Evolutionary conservation across 805 yeast genomes (phyloP), one percentile per base, ranked within the genome.

Genomic region (Spathaspora passalidarum): DNA sequence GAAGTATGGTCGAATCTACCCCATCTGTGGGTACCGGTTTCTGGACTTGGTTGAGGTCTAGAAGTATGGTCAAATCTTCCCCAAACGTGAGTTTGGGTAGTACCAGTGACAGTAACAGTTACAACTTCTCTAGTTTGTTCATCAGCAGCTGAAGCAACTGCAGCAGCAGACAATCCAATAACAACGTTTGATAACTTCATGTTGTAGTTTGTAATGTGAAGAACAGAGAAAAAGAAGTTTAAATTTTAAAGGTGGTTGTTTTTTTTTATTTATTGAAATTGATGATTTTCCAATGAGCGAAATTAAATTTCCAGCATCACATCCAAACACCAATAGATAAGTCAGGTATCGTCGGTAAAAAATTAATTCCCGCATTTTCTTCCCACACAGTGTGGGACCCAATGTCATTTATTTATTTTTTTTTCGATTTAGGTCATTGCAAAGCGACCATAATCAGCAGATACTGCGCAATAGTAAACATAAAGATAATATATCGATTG

Each of bases 1-100:
- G 34, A 16, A 68, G 57, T 78, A 65, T 78, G 75, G 72, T 79
- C 71, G 60, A 79, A 79, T 57, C 72, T 72, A 53, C 87, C 87
- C 53, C 69, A 70, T 50, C 63, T 75, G 70, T 81, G 82, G 39
- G 84, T 80, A 45, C 61, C 55, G 48, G 56, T 60, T 37, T 39
- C 40, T 46, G 39, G 18, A 22, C 44, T 14, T 17, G 45, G 40
- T n/a, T 41, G 17, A 17, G 26, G 32, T 34, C 44, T 32, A 34
- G 49, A 78, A 44, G 80, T 73, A 56, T 65, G 61, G 59, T 62
- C 65, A 42, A 62, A 63, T 54, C 63, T 54, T 23, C 70, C 67
- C 50, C 51, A 52, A 42, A 48, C 56, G 58, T 61, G 67, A 45
- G 68, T n/a, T n/a, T n/a, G n/a, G n/a, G n/a, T n/a, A n/a, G n/a